Base-by-base conservation (phyloP, 1,284 basidiomycete genomes). In the Austropuccinia psidii region DNA sequence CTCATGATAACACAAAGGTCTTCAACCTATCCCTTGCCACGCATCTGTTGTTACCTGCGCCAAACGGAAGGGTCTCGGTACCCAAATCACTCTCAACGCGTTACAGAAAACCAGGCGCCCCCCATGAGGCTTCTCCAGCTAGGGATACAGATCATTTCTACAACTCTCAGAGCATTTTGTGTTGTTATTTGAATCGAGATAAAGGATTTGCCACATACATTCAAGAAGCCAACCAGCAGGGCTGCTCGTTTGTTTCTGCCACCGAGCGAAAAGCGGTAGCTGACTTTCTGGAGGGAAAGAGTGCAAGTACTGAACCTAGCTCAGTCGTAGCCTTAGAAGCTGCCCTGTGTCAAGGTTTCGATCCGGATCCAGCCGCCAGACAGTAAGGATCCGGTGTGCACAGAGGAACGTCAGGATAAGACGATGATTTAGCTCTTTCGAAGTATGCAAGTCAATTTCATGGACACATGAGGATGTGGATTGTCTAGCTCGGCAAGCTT, bases 241-340 rank as follows among this genome's bases (percentile, higher is more conserved):
- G 89, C 1, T 82, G 91, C 0, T 74, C 80, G 7, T 90, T 91
- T 79, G 90, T 95, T 52, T 88, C 89, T 77, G 87, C 91, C 49
- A 91, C 90, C 1, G 92, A 94, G 81, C 84, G 92, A 75, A 90
- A 90, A 81, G 84, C 84, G 47, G 86, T 94, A 0, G 86, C 90
- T 31, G 91, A 93, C 72, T 95, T 89, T 86, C 79, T 96, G 64
- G 86, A 89, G 76, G 90, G 90, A 21, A 86, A 85, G 76, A 83
- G 84, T 0, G 78, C 81, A 0, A 84, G 21, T 27, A 57, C 60
- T 19, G 57, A 7, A 33, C 72, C 73, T 29, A 39, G 73, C 17
- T 61, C 27, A 24, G 35, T 29, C 35, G 27, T 41, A 33, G 65
- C 31, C 35, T 72, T 39, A 58, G 70, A 39, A 43, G 75, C 61